Percentiles rank a stretch among this genome's conserved stretches.
phyloP scores from a whole-genome alignment of 257 asterid genomes.

The Jacaranda copaia region DNA sequence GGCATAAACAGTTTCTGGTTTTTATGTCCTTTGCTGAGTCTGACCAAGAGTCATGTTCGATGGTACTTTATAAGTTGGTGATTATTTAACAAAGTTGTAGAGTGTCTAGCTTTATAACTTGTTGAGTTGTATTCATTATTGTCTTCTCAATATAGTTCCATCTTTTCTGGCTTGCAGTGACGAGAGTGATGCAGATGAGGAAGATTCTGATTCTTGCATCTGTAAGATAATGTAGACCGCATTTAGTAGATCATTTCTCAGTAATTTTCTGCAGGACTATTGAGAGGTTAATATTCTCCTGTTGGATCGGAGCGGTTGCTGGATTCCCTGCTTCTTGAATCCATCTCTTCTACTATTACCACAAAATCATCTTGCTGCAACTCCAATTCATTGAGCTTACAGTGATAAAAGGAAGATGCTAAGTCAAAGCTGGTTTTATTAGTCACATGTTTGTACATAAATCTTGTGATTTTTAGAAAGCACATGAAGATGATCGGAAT shows the following conservation, averaged over 20 bases:
- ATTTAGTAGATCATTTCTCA: neutral
- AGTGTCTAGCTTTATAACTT: neutral
- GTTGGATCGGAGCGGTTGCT: constrained; percentile 16
- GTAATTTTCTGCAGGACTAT: constrained; percentile 11
- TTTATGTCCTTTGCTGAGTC: neutral
- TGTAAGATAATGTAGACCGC: constrained; percentile 70
- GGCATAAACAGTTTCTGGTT: neutral
- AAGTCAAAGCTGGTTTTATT: neutral
- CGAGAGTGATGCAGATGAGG: constrained; percentile 69
- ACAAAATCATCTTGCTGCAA: neutral
- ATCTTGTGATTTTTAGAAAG: constrained; percentile 17
- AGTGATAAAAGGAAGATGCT: constrained; percentile 12
- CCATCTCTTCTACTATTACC: neutral
- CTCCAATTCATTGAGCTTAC: neutral
- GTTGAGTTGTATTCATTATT: neutral
- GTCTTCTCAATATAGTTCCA: constrained; percentile 14
- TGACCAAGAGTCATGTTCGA: neutral
- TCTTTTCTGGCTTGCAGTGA: constrained; percentile 55
- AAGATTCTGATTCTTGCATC: constrained; percentile 67
- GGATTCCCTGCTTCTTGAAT: constrained; percentile 11
- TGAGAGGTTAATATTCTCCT: constrained; percentile 19
- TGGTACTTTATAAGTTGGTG: neutral
- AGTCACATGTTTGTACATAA: constrained; percentile 5
- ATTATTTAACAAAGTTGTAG: neutral
- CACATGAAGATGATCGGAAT: neutral